Percentiles rank a stretch among this genome's conserved stretches.
Conservation (phyloP, 2,329 filamentous ascomycete species). For the Coniochaeta ligniaria region DNA sequence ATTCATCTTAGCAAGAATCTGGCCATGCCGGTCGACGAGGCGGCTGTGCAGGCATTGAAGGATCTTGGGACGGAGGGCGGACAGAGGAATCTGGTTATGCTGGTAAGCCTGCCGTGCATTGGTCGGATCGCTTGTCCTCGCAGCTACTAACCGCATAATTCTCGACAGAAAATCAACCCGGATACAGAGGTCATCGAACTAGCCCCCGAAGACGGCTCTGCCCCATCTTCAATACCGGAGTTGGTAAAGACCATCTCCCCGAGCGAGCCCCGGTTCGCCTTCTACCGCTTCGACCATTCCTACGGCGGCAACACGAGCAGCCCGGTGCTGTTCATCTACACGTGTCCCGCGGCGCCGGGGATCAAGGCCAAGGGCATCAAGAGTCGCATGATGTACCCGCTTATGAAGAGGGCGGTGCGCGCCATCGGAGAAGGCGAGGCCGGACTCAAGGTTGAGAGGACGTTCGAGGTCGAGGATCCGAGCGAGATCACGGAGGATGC, state of each 20-base stretch:
- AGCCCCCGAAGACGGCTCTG: constrained; percentile 38
- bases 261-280: constrained; percentile 68
- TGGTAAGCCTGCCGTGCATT: constrained; percentile 41
- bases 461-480: constrained; percentile 60
- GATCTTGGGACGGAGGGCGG: constrained; percentile 44
- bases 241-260: constrained; percentile 55
- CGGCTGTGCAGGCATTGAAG: constrained; percentile 57
- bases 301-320: constrained; percentile 43
- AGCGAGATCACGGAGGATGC: constrained; percentile 62
- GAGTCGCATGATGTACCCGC: constrained; percentile 77
- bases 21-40: constrained; percentile 52
- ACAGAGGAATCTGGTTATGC: constrained; percentile 49
- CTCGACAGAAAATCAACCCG: constrained; percentile 62
- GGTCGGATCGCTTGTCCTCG: neutral
- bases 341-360: constrained; percentile 59
- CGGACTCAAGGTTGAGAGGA: constrained; percentile 61
- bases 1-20: constrained; percentile 52
- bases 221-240: constrained; percentile 47
- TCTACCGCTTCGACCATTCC: constrained; percentile 62
- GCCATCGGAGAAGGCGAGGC: constrained; percentile 58
- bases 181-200: constrained; percentile 63
- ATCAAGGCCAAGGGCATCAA: constrained; percentile 67
- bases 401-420: constrained; percentile 61
- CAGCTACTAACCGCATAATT: neutral
- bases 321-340: constrained; percentile 74